Base-by-base conservation (phyloP, 306 rosid genomes). In the Cicer pinnatifidum region DNA sequence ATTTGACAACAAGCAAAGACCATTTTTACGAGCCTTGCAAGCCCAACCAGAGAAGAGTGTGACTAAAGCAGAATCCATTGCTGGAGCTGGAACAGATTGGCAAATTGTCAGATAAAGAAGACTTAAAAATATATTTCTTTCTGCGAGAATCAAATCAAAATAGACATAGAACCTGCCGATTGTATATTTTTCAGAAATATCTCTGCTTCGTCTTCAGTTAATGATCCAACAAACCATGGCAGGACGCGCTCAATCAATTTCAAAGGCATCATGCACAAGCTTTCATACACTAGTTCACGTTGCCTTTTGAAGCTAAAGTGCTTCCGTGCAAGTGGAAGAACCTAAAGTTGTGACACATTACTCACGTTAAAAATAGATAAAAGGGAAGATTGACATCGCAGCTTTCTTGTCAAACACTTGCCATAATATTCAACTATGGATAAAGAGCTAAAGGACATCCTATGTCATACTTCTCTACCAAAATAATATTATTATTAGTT, bases 41-140 rank as follows among this genome's bases (percentile, higher is more conserved):
- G 97, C 96, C 99, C 99, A 95, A 68, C 99, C 99, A 78, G 86
- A 86, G 75, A 95, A 91, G 62, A 95, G 97, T 12, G 99, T 91
- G 79, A 91, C 91, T 82, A 95, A 67, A 81, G 99, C 99, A 72
- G 84, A 84, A 90, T 95, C 99, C 16, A 84, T 54, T 62, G 80
- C 85, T 16, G 99, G 99, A 84, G 99, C 99, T 95, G 93, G 82
- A 84, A 75, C 67, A 86, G 58, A 84, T 19, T 73, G 73, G 72
- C 77, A 70, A 43, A 72, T 13, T 51, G 79, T 91, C 83, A 91
- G 81, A 78, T 68, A 39, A 52, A 63, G 73, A 61, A 79, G 58
- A 44, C 46, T 77, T 7, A 65, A 11, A n/a, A 8, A 65, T 41
- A 13, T 39, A 10, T 28, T 53, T 78, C 15, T 76, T 74, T 56